Evolutionary conservation across 169 alveolate genomes (phyloP).

Genomic region (Eimeria acervulina): DNA sequence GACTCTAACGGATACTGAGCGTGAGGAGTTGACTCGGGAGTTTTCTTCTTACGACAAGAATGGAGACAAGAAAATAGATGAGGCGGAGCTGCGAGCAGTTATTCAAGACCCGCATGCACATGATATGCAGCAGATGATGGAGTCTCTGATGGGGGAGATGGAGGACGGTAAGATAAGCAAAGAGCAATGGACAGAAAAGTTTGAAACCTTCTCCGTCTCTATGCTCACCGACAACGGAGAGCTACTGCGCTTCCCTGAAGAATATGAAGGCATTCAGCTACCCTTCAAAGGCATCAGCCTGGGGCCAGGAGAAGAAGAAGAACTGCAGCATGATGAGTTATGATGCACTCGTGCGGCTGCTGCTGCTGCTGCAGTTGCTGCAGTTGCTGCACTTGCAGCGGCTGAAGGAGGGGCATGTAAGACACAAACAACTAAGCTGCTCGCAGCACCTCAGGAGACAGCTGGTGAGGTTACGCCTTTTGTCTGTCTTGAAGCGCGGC

Average conservation of each 20-base stretch:
- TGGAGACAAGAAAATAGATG: conserved; percentile 58
- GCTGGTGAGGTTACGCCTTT: not conserved
- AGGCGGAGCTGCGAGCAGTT: conserved; percentile 58
- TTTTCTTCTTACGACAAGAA: conserved; percentile 60
- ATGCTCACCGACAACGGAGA: conserved; percentile 80
- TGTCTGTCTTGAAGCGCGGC: not conserved
- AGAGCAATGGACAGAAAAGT: conserved; percentile 64
- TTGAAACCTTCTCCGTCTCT: conserved; percentile 72
- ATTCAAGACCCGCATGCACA: conserved; percentile 76
- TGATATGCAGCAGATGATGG: conserved; percentile 69
- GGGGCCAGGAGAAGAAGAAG: conserved; percentile 40
- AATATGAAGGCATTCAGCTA: conserved; percentile 65
- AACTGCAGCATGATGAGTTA: conserved; percentile 60
- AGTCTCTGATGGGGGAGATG: conserved; percentile 37
- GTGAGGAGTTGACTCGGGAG: conserved; percentile 54
- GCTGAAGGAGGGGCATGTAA: not conserved
- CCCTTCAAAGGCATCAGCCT: conserved; percentile 49
- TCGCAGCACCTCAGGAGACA: not conserved
- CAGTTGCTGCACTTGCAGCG: not conserved
- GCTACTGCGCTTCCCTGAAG: conserved; percentile 78
- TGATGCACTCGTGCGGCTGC: not conserved
- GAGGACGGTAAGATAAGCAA: conserved; percentile 59
- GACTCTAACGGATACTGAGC: conserved; percentile 40
- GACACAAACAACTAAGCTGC: not conserved
- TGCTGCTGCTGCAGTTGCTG: not conserved